Conservation (phyloP, 176 grass and related monocot species). For the Avena sativa region DNA sequence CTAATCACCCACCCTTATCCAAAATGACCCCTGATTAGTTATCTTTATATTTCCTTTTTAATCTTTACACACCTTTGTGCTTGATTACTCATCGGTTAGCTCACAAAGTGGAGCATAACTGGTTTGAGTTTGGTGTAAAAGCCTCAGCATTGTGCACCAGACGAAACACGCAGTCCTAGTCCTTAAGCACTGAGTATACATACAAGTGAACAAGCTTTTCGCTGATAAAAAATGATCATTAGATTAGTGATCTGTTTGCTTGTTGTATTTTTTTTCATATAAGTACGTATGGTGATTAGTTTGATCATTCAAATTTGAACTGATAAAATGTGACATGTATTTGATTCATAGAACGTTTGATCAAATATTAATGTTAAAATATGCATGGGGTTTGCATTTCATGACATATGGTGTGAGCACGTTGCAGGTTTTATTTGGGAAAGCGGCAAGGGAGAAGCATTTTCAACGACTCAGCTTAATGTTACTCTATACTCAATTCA, state of each 20-base stretch:
- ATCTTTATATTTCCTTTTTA: conserved; percentile 16
- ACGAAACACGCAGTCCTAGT: conserved; percentile 38
- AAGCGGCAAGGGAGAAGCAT: too few relatives aligned
- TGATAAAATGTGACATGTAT: too few relatives aligned
- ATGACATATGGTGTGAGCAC: too few relatives aligned
- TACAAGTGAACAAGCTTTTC: background rate
- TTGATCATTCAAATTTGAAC: background rate
- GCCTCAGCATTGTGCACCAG: conserved; percentile 15
- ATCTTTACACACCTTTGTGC: conserved; percentile 39
- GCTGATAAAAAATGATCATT: background rate
- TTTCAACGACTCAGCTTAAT: too few relatives aligned
- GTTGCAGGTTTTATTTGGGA: too few relatives aligned
- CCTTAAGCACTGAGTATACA: conserved; percentile 41
- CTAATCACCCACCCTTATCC: background rate
- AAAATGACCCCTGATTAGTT: conserved; percentile 10
- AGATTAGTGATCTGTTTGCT: conserved; percentile 3
- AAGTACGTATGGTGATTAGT: background rate
- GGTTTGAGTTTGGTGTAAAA: conserved; percentile 27
- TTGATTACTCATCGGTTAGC: conserved; percentile 16
- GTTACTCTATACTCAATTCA: too few relatives aligned
- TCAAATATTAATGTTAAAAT: too few relatives aligned
- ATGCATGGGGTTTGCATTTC: too few relatives aligned
- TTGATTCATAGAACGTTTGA: too few relatives aligned
- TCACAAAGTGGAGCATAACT: conserved; percentile 41
- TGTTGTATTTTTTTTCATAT: background rate